Evolutionary conservation across 352 stramenopile species (phyloP).

Genomic region (Globisporangium paddicum): DNA sequence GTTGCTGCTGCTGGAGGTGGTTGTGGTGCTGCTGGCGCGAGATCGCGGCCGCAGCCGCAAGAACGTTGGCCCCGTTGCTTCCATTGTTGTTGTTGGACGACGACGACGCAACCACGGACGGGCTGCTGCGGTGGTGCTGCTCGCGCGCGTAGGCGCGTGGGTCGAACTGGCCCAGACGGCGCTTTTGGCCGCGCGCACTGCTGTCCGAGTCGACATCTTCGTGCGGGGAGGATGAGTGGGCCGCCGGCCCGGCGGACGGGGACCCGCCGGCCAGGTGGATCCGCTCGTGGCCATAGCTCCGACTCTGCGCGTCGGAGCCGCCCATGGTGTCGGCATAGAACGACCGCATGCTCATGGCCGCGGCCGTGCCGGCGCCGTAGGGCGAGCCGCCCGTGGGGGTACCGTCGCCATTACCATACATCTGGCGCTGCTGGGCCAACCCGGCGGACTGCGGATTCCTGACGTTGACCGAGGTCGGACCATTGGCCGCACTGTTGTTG

Average conservation of each 20-base stretch:
- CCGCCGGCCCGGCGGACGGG: not conserved
- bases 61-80: slow-evolving; percentile 8
- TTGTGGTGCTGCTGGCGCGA: slow-evolving; percentile 12
- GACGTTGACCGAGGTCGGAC: slow-evolving; percentile 11
- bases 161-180: slow-evolving; percentile 32
- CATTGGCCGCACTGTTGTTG: not conserved
- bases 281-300: slow-evolving; percentile 9
- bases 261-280: slow-evolving; percentile 1
- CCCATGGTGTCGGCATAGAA: slow-evolving; percentile 26
- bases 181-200: slow-evolving; percentile 30
- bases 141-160: not conserved
- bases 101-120: not conserved
- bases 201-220: slow-evolving; percentile 9
- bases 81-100: not conserved
- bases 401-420: slow-evolving; percentile 12
- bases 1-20: not conserved
- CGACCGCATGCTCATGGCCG: slow-evolving; percentile 13
- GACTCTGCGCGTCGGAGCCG: slow-evolving; percentile 8
- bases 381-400: slow-evolving; percentile 15
- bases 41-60: slow-evolving; percentile 1
- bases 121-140: slow-evolving; percentile 8
- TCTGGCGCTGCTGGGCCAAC: slow-evolving; percentile 18
- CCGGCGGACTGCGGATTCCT: slow-evolving; percentile 13
- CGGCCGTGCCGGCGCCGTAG: slow-evolving; percentile 17
- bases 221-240: not conserved